Conservation (phyloP, 441 rosid species). For the Hura crepitans region DNA sequence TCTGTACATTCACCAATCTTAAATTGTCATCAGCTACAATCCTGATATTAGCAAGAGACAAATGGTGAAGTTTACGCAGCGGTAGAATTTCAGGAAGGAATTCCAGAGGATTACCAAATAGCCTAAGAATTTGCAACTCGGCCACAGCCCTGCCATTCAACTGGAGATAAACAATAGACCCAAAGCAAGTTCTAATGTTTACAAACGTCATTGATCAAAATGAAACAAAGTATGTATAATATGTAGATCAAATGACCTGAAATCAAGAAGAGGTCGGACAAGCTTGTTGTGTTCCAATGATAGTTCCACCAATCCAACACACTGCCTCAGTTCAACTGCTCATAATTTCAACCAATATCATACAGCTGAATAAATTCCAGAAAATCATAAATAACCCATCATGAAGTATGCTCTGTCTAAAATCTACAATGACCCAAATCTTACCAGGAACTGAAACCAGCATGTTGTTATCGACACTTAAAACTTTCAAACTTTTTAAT, state of each 20-base stretch:
- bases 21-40: conserved; percentile 86
- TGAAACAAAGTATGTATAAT: conserved; percentile 18
- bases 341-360: conserved; percentile 32
- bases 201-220: conserved; percentile 16
- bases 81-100: conserved; percentile 97
- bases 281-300: conserved; percentile 95
- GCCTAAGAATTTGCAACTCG: conserved; percentile 73
- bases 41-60: conserved; percentile 88
- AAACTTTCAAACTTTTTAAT: conserved; percentile 65
- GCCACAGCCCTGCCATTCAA: conserved; percentile 81
- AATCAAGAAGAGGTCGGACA: conserved; percentile 94
- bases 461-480: conserved; percentile 68
- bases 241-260: conserved; percentile 60
- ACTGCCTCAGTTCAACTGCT: conserved; percentile 87
- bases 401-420: neutral
- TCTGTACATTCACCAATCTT: conserved; percentile 83
- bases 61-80: conserved; percentile 75
- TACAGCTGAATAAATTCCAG: conserved; percentile 13
- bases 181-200: conserved; percentile 20
- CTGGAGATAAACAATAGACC: conserved; percentile 41
- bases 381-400: conserved; percentile 9
- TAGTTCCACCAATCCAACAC: conserved; percentile 68
- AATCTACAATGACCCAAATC: conserved; percentile 15
- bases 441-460: conserved; percentile 93
- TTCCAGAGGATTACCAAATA: conserved; percentile 95